Conservation (phyloP, 2,329 filamentous ascomycete species). For the Colletotrichum sp. region DNA sequence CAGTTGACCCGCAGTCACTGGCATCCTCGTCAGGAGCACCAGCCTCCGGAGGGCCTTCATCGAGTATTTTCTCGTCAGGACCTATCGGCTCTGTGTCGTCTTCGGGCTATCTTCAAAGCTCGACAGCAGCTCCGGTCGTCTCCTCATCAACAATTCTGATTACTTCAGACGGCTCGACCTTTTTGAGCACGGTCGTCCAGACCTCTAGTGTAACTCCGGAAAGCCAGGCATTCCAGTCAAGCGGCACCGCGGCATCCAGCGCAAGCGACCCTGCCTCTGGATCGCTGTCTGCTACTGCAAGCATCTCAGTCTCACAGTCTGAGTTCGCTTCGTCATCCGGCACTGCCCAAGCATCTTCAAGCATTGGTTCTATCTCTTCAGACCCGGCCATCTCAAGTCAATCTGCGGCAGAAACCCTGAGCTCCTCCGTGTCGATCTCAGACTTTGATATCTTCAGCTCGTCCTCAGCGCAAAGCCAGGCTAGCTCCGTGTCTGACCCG, state of each 20-base stretch:
- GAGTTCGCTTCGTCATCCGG: neutral
- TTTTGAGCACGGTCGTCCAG: neutral
- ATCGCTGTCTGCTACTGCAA: neutral
- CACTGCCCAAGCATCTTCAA: neutral
- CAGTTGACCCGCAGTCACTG: neutral
- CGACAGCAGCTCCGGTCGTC: neutral
- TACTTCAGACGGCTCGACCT: neutral
- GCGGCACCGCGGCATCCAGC: neutral
- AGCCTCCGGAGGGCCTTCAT: neutral
- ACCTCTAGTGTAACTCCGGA: neutral
- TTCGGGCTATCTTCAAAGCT: neutral
- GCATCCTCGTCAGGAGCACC: neutral
- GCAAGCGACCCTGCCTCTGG: neutral
- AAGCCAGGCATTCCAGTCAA: neutral
- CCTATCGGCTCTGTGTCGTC: fast-evolving
- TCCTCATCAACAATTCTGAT: neutral
- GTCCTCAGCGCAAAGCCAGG: neutral
- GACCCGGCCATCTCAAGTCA: neutral
- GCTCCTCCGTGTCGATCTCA: neutral
- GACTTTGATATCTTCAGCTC: neutral
- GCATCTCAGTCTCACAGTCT: neutral
- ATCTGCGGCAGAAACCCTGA: neutral
- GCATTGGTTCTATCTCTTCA: neutral
- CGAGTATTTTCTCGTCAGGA: neutral
- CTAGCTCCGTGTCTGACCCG: neutral